Percentiles rank a stretch among this genome's conserved stretches.
Evolutionary conservation across 805 yeast species (phyloP).

Genomic region (Wickerhamiella occidentalis): DNA sequence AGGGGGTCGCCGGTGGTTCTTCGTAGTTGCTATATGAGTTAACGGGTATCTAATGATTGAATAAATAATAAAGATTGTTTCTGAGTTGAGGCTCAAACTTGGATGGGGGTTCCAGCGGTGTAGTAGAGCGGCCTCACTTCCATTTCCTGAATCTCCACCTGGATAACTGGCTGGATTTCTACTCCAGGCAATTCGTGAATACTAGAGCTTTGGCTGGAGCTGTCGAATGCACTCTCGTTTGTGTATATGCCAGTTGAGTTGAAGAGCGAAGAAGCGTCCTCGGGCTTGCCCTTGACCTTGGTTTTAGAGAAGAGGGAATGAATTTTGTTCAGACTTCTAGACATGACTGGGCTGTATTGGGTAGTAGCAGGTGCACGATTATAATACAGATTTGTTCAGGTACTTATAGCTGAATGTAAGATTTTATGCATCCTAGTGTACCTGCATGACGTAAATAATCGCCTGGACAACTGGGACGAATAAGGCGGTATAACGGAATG

Average conservation of each 20-base stretch:
- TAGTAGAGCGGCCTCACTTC: conserved; percentile 4
- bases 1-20: neutral
- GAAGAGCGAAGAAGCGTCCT: neutral
- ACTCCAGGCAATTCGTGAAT: neutral
- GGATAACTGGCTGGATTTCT: conserved; percentile 4
- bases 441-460: conserved; percentile 4
- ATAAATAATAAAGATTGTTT: neutral
- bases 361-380: neutral
- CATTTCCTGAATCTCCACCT: conserved; percentile 4
- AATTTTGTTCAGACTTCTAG: neutral
- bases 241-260: neutral
- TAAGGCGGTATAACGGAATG: conserved; percentile 1
- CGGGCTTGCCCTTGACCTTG: neutral
- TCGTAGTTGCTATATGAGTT: neutral
- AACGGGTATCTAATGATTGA: neutral
- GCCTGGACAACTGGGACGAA: neutral
- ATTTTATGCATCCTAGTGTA: conserved; percentile 2
- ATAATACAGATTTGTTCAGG: neutral
- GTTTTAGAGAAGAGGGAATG: neutral
- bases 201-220: neutral
- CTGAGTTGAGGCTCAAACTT: neutral
- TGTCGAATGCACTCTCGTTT: neutral
- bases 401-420: neutral
- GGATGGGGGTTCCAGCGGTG: neutral
- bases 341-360: neutral